phyloP scores from a whole-genome alignment of 306 rosid genomes.

The Rosa multiflora region DNA sequence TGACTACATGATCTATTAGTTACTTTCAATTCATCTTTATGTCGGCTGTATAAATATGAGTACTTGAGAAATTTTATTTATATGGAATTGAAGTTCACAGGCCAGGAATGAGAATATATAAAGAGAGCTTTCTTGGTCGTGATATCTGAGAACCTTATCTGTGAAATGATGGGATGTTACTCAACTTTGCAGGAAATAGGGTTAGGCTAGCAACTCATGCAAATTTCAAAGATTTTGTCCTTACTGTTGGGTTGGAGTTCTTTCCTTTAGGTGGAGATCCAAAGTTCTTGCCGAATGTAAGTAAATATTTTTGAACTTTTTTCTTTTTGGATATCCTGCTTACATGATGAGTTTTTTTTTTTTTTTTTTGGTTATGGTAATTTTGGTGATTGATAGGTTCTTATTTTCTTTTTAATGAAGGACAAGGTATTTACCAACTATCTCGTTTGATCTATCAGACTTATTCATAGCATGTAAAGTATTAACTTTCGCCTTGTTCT shows the following conservation, averaged over 20 bases:
- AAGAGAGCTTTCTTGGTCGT: background rate
- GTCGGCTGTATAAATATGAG: too few relatives aligned
- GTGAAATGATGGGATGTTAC: conserved; percentile 24
- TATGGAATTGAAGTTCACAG: background rate
- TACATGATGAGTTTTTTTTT: background rate
- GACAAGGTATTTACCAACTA: background rate
- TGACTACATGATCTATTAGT: too few relatives aligned
- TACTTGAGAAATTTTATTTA: background rate
- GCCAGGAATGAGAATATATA: background rate
- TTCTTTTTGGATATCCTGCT: conserved; percentile 13
- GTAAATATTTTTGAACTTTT: conserved; percentile 33
- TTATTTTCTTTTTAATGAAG: background rate
- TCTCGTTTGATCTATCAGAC: background rate
- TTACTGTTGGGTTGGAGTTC: conserved; percentile 85
- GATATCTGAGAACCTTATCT: conserved; percentile 10
- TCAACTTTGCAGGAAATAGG: conserved; percentile 70
- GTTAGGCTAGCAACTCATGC: conserved; percentile 93
- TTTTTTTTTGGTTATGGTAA: background rate
- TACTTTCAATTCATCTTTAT: background rate
- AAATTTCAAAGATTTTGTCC: conserved; percentile 87
- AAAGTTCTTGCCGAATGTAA: conserved; percentile 98
- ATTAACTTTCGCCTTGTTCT: background rate
- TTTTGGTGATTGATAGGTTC: conserved; percentile 3
- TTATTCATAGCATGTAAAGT: background rate
- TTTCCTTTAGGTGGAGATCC: conserved; percentile 97